Conservation (phyloP, 345 rosid species). For the Gossypium stocksii region DNA sequence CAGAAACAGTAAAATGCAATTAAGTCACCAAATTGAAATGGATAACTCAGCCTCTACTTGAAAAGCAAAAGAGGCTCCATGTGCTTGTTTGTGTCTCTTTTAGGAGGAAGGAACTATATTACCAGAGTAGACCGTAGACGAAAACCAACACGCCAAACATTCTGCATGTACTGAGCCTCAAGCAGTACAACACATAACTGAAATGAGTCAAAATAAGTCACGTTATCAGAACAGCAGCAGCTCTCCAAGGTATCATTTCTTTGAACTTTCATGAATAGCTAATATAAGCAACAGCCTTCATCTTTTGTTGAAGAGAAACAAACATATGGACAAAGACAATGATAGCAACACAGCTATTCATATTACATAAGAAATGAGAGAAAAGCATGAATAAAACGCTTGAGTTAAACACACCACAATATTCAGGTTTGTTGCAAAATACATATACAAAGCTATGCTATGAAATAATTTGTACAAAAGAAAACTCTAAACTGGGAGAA, state of each 20-base stretch:
- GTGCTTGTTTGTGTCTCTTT: neutral
- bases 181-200: conserved; percentile 75
- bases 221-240: conserved; percentile 11
- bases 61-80: conserved; percentile 3
- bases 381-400: neutral
- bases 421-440: neutral
- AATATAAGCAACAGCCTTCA: neutral
- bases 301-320: neutral
- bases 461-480: neutral
- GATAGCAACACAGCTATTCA: neutral
- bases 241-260: neutral
- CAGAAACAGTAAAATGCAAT: conserved; percentile 10
- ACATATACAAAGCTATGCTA: neutral
- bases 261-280: neutral
- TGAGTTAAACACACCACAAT: neutral
- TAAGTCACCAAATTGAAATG: conserved; percentile 1
- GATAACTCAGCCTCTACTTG: conserved; percentile 6
- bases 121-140: conserved; percentile 92
- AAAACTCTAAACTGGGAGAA: neutral
- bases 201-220: conserved; percentile 14
- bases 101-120: conserved; percentile 23
- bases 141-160: conserved; percentile 85
- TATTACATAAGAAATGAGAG: neutral
- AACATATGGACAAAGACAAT: neutral
- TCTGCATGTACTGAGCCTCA: conserved; percentile 77